Evolutionary conservation across 768 basidiomycete genomes (phyloP).

Genomic region (Suillus subaureus): DNA sequence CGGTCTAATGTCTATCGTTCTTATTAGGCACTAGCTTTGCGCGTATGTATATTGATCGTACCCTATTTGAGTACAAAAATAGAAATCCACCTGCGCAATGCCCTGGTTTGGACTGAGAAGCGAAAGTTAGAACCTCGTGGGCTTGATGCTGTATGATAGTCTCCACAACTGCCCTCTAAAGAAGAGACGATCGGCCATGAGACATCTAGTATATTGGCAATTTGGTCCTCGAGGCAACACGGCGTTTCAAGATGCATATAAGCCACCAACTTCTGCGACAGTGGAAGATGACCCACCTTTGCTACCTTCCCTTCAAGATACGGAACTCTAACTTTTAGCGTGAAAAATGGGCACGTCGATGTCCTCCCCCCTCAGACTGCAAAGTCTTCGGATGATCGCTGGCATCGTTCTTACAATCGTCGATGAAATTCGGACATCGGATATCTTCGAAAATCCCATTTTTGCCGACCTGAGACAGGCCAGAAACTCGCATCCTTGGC

Average conservation of each 20-base stretch:
- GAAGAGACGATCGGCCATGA: conserved; percentile 9
- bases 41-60: background rate
- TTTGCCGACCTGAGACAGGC: background rate
- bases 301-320: background rate
- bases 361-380: background rate
- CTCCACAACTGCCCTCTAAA: conserved; percentile 2
- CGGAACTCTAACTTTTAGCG: background rate
- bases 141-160: background rate
- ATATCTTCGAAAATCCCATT: conserved; percentile 1
- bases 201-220: background rate
- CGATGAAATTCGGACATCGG: background rate
- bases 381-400: background rate
- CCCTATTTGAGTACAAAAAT: background rate
- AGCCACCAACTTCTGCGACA: background rate
- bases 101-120: background rate
- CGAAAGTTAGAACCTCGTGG: background rate
- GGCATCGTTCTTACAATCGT: background rate
- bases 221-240: background rate
- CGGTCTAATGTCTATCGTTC: background rate
- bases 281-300: background rate
- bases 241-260: background rate
- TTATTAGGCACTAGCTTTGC: background rate
- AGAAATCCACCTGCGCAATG: background rate
- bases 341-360: conserved; percentile 2
- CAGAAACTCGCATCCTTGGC: background rate